Percentiles rank a stretch among this genome's conserved stretches.
These are phyloP conservation scores for Acanthamoeba healyi DNA, from an alignment of 208 protist genomes.

Conservation along the genomic window DNA sequence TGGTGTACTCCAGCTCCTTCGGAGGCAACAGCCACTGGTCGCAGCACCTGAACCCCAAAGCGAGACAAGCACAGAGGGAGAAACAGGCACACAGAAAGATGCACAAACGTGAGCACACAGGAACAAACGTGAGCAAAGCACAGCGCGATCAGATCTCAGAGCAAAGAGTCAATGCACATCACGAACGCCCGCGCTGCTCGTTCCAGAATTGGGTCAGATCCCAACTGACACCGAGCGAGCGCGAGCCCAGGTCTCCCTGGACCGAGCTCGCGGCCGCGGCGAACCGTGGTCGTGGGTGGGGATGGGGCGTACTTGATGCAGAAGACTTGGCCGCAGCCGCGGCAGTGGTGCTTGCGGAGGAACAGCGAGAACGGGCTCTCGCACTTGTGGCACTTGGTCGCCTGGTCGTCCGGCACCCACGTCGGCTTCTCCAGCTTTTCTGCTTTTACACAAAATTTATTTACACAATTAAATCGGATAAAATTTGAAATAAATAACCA, in stretches of 20 bases:
- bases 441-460: background rate
- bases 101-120: too few species aligned
- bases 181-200: background rate
- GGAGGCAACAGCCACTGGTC: conserved; percentile 3
- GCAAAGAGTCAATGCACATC: background rate
- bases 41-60: conserved; percentile 17
- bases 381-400: conserved; percentile 36
- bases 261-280: too few species aligned
- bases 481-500: background rate
- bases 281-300: background rate
- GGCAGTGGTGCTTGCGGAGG: conserved; percentile 28
- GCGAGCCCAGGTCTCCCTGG: too few species aligned
- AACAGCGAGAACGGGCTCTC: conserved; percentile 2
- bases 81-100: too few species aligned
- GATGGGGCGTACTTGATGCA: background rate
- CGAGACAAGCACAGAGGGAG: too few species aligned
- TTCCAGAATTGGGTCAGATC: background rate
- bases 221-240: background rate
- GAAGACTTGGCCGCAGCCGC: conserved; percentile 4
- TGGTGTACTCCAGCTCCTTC: conserved; percentile 26
- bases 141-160: too few species aligned
- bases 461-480: background rate
- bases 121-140: too few species aligned
- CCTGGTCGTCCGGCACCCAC: conserved; percentile 22
- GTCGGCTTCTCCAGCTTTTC: background rate